These are phyloP conservation scores for Euphorbia peplus DNA, from an alignment of 345 rosid species.

Conservation along the genomic window DNA sequence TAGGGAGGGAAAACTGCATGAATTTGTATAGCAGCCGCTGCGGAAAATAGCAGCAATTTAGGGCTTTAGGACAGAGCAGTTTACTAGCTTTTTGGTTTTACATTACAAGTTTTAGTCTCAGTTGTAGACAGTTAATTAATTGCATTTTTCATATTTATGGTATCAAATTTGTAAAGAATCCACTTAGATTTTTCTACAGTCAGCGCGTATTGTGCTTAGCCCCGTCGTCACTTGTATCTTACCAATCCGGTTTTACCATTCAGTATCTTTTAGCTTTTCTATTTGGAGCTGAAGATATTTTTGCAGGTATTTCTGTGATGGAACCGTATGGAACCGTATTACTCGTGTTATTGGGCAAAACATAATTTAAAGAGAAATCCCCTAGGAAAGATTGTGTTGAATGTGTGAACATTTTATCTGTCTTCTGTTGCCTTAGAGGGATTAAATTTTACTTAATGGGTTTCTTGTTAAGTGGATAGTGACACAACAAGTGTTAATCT, in stretches of 20 bases:
- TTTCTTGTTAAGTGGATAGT: too few relatives aligned
- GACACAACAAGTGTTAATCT: too few relatives aligned
- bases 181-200: constrained; percentile 8
- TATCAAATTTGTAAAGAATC: constrained; percentile 28
- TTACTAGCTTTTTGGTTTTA: constrained; percentile 9
- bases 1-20: constrained; percentile 26
- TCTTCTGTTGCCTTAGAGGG: too few relatives aligned
- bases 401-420: too few relatives aligned
- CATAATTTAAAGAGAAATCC: too few relatives aligned
- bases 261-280: not conserved
- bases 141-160: constrained; percentile 9
- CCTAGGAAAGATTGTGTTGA: too few relatives aligned
- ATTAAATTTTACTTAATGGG: too few relatives aligned
- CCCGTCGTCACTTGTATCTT: too few relatives aligned
- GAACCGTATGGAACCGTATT: too few relatives aligned
- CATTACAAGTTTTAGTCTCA: constrained; percentile 20
- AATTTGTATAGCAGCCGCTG: constrained; percentile 37
- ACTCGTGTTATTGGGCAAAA: too few relatives aligned
- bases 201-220: constrained; percentile 20
- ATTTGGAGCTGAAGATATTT: not conserved
- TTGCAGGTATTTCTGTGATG: too few relatives aligned
- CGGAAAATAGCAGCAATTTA: constrained; percentile 25
- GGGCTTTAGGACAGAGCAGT: constrained; percentile 27
- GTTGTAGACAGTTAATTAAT: constrained; percentile 19
- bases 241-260: not conserved